These are phyloP conservation scores for Letharia columbiana DNA, from an alignment of 495 filamentous ascomycete genomes.

Conservation along the genomic window DNA sequence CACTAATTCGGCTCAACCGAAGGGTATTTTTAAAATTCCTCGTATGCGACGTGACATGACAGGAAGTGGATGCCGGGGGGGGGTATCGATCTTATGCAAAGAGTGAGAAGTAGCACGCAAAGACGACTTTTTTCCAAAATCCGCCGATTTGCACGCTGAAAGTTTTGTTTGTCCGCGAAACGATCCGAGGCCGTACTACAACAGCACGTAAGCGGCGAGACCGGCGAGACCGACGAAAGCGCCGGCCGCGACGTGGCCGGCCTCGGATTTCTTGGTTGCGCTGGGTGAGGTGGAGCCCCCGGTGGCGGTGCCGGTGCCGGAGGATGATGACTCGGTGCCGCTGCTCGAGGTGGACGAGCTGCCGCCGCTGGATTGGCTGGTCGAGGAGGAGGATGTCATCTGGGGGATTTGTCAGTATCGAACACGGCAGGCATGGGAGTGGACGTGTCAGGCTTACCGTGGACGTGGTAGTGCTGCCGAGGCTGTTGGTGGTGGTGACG, in stretches of 20 bases:
- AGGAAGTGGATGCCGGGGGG: background rate
- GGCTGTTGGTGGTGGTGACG: background rate
- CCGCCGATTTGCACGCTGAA: background rate
- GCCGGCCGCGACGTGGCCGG: constrained; percentile 17
- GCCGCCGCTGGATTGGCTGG: background rate
- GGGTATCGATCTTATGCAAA: background rate
- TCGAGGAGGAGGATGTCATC: background rate
- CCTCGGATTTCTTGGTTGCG: background rate
- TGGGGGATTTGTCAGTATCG: background rate
- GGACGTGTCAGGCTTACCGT: background rate
- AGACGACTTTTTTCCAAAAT: background rate
- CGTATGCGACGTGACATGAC: constrained; percentile 1
- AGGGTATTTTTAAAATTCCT: constrained; percentile 1
- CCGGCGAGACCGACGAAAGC: constrained; percentile 23
- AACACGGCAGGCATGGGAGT: background rate
- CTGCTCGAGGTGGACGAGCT: background rate
- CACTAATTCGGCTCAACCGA: background rate
- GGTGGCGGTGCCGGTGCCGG: constrained; percentile 23
- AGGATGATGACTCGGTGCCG: constrained; percentile 5
- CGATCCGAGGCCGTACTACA: constrained; percentile 7
- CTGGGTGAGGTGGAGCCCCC: constrained; percentile 15
- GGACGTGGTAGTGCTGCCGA: background rate
- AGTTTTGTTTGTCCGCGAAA: too few relatives aligned
- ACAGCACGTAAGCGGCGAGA: constrained; percentile 21
- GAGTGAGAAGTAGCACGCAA: background rate